These are phyloP conservation scores for Metschnikowia lochheadii DNA, from an alignment of 805 yeast species.

Conservation along the genomic window DNA sequence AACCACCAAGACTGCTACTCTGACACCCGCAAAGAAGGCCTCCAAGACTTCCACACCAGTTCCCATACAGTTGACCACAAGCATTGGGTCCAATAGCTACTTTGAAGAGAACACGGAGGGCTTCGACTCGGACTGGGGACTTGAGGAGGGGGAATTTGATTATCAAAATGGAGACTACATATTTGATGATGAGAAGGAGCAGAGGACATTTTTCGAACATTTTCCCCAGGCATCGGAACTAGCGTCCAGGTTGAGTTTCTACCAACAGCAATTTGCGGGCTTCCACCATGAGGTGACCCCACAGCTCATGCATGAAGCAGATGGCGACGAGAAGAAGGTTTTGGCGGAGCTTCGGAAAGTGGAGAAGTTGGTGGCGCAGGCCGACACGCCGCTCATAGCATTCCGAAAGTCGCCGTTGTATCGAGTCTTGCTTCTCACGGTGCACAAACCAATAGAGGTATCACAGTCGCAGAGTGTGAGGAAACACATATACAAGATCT, in stretches of 20 bases:
- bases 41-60: neutral
- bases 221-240: slow-evolving; percentile 26
- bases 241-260: slow-evolving; percentile 14
- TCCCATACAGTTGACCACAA: neutral
- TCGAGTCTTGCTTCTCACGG: slow-evolving; percentile 28
- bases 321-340: slow-evolving; percentile 12
- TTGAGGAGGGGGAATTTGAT: slow-evolving; percentile 30
- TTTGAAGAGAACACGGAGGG: slow-evolving; percentile 5
- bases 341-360: slow-evolving; percentile 16
- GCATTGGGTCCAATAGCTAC: neutral
- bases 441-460: slow-evolving; percentile 26
- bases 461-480: slow-evolving; percentile 5
- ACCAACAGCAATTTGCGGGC: slow-evolving; percentile 18
- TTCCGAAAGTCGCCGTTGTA: slow-evolving; percentile 28
- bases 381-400: slow-evolving; percentile 28
- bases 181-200: slow-evolving; percentile 30
- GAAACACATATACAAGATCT: slow-evolving; percentile 17
- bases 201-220: slow-evolving; percentile 20
- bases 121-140: slow-evolving; percentile 39
- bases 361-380: slow-evolving; percentile 12
- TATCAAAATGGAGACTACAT: slow-evolving; percentile 33
- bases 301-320: slow-evolving; percentile 10
- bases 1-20: neutral
- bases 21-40: slow-evolving; percentile 1
- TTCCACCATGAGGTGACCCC: slow-evolving; percentile 16